Evolutionary conservation across 768 basidiomycete species (phyloP), one percentile per base, ranked within the genome.

Genomic region (Daedaleopsis sinensis): DNA sequence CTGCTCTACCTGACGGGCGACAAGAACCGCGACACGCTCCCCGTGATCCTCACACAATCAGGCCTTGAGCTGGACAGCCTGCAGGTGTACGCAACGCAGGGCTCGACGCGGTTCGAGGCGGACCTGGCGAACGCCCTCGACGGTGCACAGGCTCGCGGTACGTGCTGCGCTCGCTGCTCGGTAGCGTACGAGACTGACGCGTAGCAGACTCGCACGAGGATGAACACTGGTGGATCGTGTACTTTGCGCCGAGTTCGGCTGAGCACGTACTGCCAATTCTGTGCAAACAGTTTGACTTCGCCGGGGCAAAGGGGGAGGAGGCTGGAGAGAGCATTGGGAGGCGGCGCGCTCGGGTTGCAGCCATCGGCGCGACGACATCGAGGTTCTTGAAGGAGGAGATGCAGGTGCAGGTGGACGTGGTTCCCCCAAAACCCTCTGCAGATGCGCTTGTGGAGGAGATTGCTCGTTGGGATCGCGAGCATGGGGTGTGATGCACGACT

Each of bases 1-100:
- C 69, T 95, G 51, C 71, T 95, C 7, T 94, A 93, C 70, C 80
- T 96, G 10, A 91, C 87, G 12, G 93, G 93, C 21, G 94, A 95
- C 80, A 96, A 94, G 78, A 93, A 91, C 60, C 79, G 84, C 18
- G 90, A 93, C 63, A 87, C 84, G 0, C 72, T 94, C 1, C 74
- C 84, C 0, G 74, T 63, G 16, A 78, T 87, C 10, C 74, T 94
- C 39, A 58, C 63, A 0, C 76, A 76, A 0, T 81, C 75, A 0
- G 78, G 78, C 1, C 69, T 91, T 1, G 65, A 66, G 37, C 69
- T 90, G 35, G 75, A 79, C 5, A 61, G 78, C 13, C 66, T 93
- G 12, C 83, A 89, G 69, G 91, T 91, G 10, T 94, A 94, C 67
- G 80, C 78, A 67, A 94, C 93, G 36, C 79, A 74, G 43, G 84